Evolutionary conservation across 176 grass and related monocot genomes (phyloP).

Genomic region (Elaeis guineensis): DNA sequence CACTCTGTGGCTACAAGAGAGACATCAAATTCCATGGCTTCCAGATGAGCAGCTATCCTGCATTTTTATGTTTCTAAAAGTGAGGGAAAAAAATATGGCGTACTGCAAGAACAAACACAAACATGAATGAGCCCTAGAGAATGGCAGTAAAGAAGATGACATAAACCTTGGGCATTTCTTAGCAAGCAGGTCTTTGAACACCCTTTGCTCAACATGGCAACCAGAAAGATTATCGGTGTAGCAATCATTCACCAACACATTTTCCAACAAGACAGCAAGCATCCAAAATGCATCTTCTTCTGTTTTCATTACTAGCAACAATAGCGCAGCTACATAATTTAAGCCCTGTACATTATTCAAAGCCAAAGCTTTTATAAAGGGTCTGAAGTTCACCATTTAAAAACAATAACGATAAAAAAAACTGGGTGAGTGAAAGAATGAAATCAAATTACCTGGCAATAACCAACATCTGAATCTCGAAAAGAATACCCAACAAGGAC

Average conservation of each 20-base stretch:
- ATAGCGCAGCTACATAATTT: slow-evolving; percentile 89
- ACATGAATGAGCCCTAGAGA: too few relatives aligned
- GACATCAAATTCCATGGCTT: slow-evolving; percentile 89
- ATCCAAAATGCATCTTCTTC: slow-evolving; percentile 99
- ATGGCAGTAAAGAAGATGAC: too few relatives aligned
- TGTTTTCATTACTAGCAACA: slow-evolving; percentile 81
- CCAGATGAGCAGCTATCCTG: slow-evolving; percentile 83
- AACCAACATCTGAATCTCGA: slow-evolving; percentile 97
- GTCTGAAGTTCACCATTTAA: too few relatives aligned
- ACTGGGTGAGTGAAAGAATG: too few relatives aligned
- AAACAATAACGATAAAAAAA: too few relatives aligned
- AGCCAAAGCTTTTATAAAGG: too few relatives aligned
- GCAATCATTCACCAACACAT: slow-evolving; percentile 91
- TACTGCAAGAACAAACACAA: too few relatives aligned
- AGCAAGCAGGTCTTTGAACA: slow-evolving; percentile 89
- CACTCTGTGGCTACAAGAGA: slow-evolving; percentile 97
- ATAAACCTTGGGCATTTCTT: slow-evolving; percentile 88
- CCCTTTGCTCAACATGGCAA: slow-evolving; percentile 97
- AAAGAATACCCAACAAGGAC: slow-evolving; percentile 96
- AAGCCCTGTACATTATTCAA: slow-evolving; percentile 45
- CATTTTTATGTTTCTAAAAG: slow-evolving; percentile 2
- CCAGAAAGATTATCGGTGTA: slow-evolving; percentile 95
- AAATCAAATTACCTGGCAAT: slow-evolving; percentile 62
- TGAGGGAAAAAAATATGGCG: too few relatives aligned
- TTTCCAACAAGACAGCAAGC: slow-evolving; percentile 88